Conservation (phyloP, 148 eudicot species). For the Agrostemma githago region DNA sequence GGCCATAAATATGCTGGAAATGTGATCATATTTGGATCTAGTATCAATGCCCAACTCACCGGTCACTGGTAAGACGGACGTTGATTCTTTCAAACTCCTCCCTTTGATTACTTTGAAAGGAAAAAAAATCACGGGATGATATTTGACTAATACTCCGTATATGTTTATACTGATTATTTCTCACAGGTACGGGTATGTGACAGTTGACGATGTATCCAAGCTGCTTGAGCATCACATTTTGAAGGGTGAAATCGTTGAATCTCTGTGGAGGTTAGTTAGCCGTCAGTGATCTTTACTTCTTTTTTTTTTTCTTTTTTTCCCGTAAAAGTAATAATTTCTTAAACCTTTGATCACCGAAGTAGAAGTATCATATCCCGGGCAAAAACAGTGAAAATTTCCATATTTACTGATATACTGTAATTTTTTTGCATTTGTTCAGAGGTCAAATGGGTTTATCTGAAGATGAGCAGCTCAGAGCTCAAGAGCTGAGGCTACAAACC, state of each 20-base stretch:
- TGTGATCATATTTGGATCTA: slow-evolving; percentile 81
- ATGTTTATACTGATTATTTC: background rate
- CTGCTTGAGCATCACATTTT: slow-evolving; percentile 81
- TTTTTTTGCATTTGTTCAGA: slow-evolving; percentile 34
- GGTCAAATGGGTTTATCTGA: slow-evolving; percentile 97
- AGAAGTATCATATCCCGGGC: background rate
- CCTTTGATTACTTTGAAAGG: slow-evolving; percentile 1
- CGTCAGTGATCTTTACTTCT: no score
- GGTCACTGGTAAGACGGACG: slow-evolving; percentile 77
- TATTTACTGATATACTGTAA: background rate
- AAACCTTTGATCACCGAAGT: background rate
- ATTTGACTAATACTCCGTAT: no score
- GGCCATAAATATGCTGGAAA: slow-evolving; percentile 98
- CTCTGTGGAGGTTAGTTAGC: slow-evolving; percentile 73
- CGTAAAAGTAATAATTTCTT: background rate
- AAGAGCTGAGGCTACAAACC: slow-evolving; percentile 55
- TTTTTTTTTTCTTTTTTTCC: no score
- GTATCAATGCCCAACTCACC: slow-evolving; percentile 45
- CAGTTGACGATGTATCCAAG: slow-evolving; percentile 77
- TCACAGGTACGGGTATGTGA: slow-evolving; percentile 94
- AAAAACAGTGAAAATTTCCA: background rate
- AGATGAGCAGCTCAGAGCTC: slow-evolving; percentile 75
- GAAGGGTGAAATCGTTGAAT: slow-evolving; percentile 83
- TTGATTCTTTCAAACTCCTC: slow-evolving; percentile 9
- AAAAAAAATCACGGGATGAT: background rate